Evolutionary conservation across 768 basidiomycete species (phyloP).

Genomic region (Scleroderma citrinum): DNA sequence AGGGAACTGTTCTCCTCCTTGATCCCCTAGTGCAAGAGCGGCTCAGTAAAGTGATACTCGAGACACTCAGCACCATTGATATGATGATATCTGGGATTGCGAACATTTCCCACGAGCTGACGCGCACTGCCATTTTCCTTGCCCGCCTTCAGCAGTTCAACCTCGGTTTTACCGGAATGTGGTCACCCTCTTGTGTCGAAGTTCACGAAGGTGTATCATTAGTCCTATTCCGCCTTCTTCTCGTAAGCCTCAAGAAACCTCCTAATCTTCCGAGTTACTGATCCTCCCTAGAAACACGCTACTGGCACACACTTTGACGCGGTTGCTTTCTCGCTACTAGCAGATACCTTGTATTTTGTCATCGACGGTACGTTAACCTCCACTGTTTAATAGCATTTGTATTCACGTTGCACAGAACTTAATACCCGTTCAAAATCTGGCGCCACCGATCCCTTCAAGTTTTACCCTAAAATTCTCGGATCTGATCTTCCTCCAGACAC

Average conservation of each 20-base stretch:
- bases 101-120: conserved; percentile 21
- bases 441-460: conserved; percentile 52
- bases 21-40: conserved; percentile 44
- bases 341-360: conserved; percentile 71
- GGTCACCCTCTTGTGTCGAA: conserved; percentile 48
- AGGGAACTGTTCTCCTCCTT: conserved; percentile 46
- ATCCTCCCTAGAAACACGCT: conserved; percentile 43
- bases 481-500: conserved; percentile 49
- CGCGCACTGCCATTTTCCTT: conserved; percentile 48
- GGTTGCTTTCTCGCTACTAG: conserved; percentile 55
- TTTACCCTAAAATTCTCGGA: conserved; percentile 50
- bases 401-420: conserved; percentile 43
- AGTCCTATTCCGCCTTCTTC: conserved; percentile 41
- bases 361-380: conserved; percentile 53
- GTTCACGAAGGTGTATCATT: conserved; percentile 37
- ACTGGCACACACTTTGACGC: conserved; percentile 48
- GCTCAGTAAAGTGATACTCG: conserved; percentile 45
- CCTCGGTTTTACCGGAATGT: conserved; percentile 55
- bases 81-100: conserved; percentile 24
- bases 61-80: conserved; percentile 40
- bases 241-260: conserved; percentile 37
- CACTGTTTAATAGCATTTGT: not conserved
- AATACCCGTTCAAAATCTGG: conserved; percentile 50
- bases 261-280: conserved; percentile 2
- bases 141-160: conserved; percentile 69